phyloP scores from a whole-genome alignment of 371 early-diverging fungal species.

The Lichtheimia corymbifera region DNA sequence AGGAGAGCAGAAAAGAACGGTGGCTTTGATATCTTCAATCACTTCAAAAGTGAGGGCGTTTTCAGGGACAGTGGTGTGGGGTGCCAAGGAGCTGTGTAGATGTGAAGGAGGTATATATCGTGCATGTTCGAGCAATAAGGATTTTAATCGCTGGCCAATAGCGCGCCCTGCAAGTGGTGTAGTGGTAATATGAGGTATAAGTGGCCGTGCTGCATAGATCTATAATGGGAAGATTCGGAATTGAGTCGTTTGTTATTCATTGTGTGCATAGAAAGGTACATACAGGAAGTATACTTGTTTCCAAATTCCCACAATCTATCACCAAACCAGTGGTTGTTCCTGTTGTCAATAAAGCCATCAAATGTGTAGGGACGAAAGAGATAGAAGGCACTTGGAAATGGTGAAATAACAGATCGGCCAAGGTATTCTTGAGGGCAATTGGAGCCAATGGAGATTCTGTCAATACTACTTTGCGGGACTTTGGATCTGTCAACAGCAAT shows the following conservation, averaged over 20 bases:
- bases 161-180: conserved; percentile 77
- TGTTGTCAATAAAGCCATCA: conserved; percentile 78
- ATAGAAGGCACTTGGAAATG: conserved; percentile 81
- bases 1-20: conserved; percentile 70
- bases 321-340: conserved; percentile 83
- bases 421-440: conserved; percentile 66
- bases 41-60: conserved; percentile 48
- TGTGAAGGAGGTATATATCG: conserved; percentile 47
- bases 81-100: conserved; percentile 47
- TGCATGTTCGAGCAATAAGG: conserved; percentile 60
- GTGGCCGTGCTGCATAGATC: conserved; percentile 78
- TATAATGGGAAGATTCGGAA: conserved; percentile 12
- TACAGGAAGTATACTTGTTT: conserved; percentile 81
- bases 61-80: conserved; percentile 42
- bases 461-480: conserved; percentile 83
- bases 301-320: conserved; percentile 80
- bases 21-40: conserved; percentile 75
- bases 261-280: conserved; percentile 11
- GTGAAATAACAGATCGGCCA: conserved; percentile 76
- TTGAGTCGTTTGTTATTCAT: background rate
- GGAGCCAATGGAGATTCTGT: conserved; percentile 82
- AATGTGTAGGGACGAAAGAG: conserved; percentile 75
- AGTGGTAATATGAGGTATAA: conserved; percentile 67
- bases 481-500: conserved; percentile 81
- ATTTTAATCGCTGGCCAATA: conserved; percentile 59